Evolutionary conservation across 2,329 filamentous ascomycete species (phyloP).

Genomic region (Orbilia oligospora): DNA sequence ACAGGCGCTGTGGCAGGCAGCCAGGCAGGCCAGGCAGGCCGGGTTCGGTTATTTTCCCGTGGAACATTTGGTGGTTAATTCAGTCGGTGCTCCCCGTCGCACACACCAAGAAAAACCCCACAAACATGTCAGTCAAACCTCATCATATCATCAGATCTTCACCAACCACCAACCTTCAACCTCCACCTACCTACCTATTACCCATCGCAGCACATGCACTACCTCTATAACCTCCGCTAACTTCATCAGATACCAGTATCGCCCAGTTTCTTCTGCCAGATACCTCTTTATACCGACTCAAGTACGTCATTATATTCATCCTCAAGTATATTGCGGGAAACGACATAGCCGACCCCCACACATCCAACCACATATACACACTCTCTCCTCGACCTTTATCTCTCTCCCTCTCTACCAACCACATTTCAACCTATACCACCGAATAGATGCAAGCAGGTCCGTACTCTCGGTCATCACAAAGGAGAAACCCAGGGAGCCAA

Average conservation of each 20-base stretch:
- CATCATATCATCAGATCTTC: neutral
- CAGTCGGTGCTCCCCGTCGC: neutral
- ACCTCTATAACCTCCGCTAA: neutral
- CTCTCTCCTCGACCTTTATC: neutral
- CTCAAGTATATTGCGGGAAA: neutral
- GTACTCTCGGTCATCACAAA: constrained; percentile 51
- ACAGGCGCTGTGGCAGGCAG: constrained; percentile 21
- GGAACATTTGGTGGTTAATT: constrained; percentile 13
- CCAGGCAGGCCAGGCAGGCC: neutral
- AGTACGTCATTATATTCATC: constrained; percentile 5
- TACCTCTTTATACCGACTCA: neutral
- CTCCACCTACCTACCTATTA: neutral
- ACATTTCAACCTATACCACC: constrained; percentile 12
- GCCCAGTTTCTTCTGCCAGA: neutral
- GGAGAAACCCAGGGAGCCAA: constrained; percentile 43
- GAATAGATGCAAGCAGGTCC: constrained; percentile 58
- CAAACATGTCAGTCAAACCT: constrained; percentile 1
- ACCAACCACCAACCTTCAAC: neutral
- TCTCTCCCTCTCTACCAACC: neutral
- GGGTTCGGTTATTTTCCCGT: constrained; percentile 24
- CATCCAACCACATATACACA: neutral
- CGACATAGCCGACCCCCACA: constrained; percentile 8
- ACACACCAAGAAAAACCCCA: constrained; percentile 1
- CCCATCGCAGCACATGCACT: constrained; percentile 6
- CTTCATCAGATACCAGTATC: neutral